A percentile compares a stretch with the other conserved stretches of the same genome.
Conservation (phyloP, 306 rosid species). For the Medicago lupulina region DNA sequence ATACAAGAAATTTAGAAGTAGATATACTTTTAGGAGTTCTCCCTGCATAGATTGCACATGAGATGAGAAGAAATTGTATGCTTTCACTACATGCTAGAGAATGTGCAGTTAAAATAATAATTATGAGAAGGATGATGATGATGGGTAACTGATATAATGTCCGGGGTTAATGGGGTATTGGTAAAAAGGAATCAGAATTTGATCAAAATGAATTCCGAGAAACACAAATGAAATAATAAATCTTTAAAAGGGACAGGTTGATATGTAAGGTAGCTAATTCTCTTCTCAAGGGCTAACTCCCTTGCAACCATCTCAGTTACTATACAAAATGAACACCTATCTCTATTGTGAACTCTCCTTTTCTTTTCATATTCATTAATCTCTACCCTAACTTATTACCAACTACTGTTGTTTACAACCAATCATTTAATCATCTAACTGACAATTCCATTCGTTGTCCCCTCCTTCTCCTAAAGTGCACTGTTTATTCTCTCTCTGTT, state of each 20-base stretch:
- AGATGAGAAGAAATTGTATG: constrained; percentile 13
- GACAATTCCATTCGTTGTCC: not conserved
- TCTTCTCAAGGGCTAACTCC: not conserved
- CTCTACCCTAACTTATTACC: not conserved
- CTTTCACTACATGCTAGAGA: not conserved
- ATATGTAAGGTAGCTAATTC: not conserved
- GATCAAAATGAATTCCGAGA: not conserved
- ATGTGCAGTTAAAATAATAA: not conserved
- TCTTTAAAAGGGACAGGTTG: not conserved
- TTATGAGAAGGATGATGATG: not conserved
- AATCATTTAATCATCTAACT: not conserved
- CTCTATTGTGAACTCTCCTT: not conserved
- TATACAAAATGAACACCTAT: not conserved
- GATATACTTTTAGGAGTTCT: not conserved
- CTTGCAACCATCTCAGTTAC: constrained; percentile 7
- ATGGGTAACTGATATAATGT: not conserved
- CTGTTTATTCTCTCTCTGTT: not conserved
- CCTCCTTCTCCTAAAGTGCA: not conserved
- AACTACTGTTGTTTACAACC: constrained; percentile 10
- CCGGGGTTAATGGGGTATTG: not conserved
- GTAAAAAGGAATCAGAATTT: not conserved
- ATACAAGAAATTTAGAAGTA: not conserved
- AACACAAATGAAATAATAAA: not conserved
- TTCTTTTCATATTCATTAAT: not conserved
- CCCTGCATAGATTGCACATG: not conserved